phyloP scores from a whole-genome alignment of 306 rosid genomes.

The Geum urbanum region DNA sequence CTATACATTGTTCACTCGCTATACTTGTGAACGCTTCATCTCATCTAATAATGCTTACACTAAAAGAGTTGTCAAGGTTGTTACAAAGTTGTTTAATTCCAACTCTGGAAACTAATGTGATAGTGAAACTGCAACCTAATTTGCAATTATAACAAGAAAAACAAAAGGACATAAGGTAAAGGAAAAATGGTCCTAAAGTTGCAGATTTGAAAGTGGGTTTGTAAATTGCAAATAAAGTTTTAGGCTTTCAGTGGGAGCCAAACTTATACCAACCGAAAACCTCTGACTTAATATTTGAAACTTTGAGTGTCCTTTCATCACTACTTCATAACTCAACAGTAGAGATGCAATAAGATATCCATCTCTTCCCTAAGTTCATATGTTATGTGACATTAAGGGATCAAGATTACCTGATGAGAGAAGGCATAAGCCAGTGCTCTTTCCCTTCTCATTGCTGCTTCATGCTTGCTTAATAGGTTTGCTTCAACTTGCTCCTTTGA shows the following conservation, averaged over 20 bases:
- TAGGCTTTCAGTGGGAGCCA: background rate
- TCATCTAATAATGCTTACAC: background rate
- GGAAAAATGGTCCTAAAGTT: background rate
- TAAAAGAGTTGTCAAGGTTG: background rate
- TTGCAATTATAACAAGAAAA: background rate
- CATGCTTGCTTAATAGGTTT: conserved; percentile 69
- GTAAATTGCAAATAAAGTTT: background rate
- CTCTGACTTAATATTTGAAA: background rate
- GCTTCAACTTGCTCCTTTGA: conserved; percentile 97
- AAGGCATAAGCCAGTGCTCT: conserved; percentile 96
- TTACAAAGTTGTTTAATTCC: background rate
- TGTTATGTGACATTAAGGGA: conserved; percentile 12
- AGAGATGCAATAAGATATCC: background rate
- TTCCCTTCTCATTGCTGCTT: conserved; percentile 90
- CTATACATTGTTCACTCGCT: background rate
- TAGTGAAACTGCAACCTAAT: background rate
- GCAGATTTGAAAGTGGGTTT: background rate
- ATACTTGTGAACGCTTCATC: background rate
- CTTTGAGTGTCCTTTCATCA: background rate
- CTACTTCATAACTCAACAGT: background rate
- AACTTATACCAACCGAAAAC: background rate
- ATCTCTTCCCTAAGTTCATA: background rate
- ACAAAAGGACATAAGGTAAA: background rate
- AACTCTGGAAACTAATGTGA: background rate
- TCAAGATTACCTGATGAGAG: conserved; percentile 79